A percentile compares a stretch with the other conserved stretches of the same genome.
Conservation (phyloP, 2,329 filamentous ascomycete genomes). For the Calonectria crousiana region DNA sequence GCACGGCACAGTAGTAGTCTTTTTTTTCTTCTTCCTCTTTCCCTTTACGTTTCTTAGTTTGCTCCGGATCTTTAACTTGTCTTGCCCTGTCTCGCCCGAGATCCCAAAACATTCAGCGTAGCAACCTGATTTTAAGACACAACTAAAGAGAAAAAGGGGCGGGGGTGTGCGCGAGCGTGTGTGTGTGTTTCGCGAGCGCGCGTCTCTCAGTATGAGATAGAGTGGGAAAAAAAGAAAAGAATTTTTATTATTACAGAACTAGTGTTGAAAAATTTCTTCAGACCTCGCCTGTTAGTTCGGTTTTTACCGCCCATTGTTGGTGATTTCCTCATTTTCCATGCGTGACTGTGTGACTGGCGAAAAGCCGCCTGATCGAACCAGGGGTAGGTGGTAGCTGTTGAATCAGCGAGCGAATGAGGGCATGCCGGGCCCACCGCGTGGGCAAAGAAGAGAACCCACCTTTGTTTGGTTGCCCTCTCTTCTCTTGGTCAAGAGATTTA, state of each 20-base stretch:
- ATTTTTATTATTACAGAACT: neutral
- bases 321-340: neutral
- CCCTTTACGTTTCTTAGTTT: neutral
- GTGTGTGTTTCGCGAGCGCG: neutral
- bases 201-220: neutral
- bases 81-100: neutral
- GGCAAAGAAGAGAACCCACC: neutral
- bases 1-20: neutral
- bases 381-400: neutral
- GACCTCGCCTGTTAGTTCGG: neutral
- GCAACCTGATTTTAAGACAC: neutral
- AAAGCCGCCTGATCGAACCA: neutral
- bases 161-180: neutral
- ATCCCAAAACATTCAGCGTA: neutral
- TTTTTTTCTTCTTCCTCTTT: neutral
- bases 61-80: neutral
- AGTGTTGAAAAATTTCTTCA: neutral
- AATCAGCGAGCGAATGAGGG: neutral
- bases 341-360: neutral
- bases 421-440: neutral
- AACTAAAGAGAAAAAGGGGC: neutral
- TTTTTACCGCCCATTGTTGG: neutral
- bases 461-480: neutral
- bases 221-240: neutral
- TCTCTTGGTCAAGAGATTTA: neutral